phyloP scores from a whole-genome alignment of 371 early-diverging fungal species.

The Sporodiniella umbellata region DNA sequence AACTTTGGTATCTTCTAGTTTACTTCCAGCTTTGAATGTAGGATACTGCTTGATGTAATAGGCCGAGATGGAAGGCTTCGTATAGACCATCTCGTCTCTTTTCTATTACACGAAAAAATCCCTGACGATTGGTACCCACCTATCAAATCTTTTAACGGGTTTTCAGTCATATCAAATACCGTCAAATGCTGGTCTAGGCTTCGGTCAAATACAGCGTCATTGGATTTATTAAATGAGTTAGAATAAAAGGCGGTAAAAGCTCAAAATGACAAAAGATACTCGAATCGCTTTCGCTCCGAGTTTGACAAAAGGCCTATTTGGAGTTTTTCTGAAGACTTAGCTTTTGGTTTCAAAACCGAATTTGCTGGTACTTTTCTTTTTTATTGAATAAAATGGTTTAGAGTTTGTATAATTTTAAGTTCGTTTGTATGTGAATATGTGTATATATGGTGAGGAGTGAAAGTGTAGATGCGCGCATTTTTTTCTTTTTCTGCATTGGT shows the following conservation, averaged over 20 bases:
- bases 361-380: no score
- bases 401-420: neutral
- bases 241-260: no score
- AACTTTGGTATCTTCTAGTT: conserved; percentile 13
- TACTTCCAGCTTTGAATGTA: conserved; percentile 26
- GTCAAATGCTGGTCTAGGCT: conserved; percentile 15
- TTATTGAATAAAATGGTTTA: neutral
- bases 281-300: no score
- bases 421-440: neutral
- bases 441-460: no score
- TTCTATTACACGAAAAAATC: conserved; percentile 29
- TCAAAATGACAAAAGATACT: no score
- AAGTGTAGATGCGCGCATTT: no score
- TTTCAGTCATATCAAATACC: conserved; percentile 3
- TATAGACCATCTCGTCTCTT: conserved; percentile 22
- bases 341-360: no score
- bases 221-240: conserved; percentile 14
- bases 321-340: no score
- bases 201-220: conserved; percentile 8
- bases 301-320: no score
- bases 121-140: conserved; percentile 35
- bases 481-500: no score
- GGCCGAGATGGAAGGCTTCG: conserved; percentile 24
- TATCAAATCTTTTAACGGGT: conserved; percentile 1
- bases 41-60: conserved; percentile 22